A percentile compares a stretch with the other conserved stretches of the same genome.
Conservation (phyloP, 768 basidiomycete genomes). For the Lentinula detonsa region DNA sequence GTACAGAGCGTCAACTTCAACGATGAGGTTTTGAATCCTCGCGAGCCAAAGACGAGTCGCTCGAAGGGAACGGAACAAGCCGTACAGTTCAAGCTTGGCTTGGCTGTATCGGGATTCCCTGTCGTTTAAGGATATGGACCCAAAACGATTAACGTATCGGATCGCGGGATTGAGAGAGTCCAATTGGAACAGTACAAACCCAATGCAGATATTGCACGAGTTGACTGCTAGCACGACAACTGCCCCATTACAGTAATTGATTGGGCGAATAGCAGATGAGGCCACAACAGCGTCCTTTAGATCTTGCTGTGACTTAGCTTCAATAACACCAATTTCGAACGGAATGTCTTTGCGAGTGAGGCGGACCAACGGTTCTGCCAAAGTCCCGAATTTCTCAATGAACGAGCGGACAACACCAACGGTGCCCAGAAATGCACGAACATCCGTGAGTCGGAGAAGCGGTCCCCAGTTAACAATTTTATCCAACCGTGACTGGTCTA, state of each 20-base stretch:
- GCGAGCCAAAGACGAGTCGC: background rate
- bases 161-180: constrained; percentile 11
- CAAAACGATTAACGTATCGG: background rate
- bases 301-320: constrained; percentile 3
- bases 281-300: constrained; percentile 11
- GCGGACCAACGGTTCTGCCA: background rate
- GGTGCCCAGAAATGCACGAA: background rate
- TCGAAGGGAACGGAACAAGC: background rate
- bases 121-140: background rate
- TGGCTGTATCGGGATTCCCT: background rate
- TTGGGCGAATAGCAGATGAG: constrained; percentile 2
- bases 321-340: background rate
- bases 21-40: background rate
- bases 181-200: constrained; percentile 17
- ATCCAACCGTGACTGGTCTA: background rate
- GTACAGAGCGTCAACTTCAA: background rate
- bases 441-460: background rate
- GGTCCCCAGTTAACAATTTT: background rate
- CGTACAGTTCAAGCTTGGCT: background rate
- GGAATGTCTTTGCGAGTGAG: background rate
- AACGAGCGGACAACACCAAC: background rate
- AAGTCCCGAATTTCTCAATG: background rate
- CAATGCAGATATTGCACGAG: constrained; percentile 18
- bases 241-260: constrained; percentile 20
- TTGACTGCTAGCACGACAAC: constrained; percentile 26